These are phyloP conservation scores for Teratosphaeria zuluensis DNA, from an alignment of 2,329 filamentous ascomycete species.

Conservation along the genomic window DNA sequence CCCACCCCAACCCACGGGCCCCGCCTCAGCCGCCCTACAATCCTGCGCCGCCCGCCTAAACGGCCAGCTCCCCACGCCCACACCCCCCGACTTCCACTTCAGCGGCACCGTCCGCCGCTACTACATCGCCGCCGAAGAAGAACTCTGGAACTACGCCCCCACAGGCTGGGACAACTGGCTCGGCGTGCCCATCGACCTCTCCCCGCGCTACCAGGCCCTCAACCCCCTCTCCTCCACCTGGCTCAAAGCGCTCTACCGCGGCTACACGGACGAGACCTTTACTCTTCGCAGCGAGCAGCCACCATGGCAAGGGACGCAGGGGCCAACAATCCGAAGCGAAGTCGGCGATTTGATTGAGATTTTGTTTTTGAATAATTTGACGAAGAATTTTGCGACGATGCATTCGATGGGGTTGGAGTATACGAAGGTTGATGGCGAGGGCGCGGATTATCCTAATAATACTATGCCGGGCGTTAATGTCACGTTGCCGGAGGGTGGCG, in stretches of 20 bases:
- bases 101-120: constrained; percentile 16
- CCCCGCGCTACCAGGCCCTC: constrained; percentile 9
- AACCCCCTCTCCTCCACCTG: constrained; percentile 15
- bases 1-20: background rate
- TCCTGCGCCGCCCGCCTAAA: constrained; percentile 8
- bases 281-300: constrained; percentile 13
- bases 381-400: constrained; percentile 18
- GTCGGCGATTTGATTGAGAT: constrained; percentile 22
- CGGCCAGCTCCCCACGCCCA: constrained; percentile 8
- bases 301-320: constrained; percentile 18
- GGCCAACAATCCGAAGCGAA: constrained; percentile 17
- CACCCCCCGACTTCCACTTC: constrained; percentile 12
- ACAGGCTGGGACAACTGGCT: constrained; percentile 22
- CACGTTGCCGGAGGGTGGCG: constrained; percentile 8
- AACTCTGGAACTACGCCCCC: constrained; percentile 19
- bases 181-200: constrained; percentile 14
- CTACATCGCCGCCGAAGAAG: constrained; percentile 19
- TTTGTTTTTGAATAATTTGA: constrained; percentile 19
- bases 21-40: background rate
- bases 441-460: constrained; percentile 16
- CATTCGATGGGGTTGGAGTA: constrained; percentile 21
- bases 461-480: constrained; percentile 9
- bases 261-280: constrained; percentile 23
- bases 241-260: constrained; percentile 23
- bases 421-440: constrained; percentile 10